phyloP scores from a whole-genome alignment of 768 basidiomycete species.

The Suillus clintonianus region DNA sequence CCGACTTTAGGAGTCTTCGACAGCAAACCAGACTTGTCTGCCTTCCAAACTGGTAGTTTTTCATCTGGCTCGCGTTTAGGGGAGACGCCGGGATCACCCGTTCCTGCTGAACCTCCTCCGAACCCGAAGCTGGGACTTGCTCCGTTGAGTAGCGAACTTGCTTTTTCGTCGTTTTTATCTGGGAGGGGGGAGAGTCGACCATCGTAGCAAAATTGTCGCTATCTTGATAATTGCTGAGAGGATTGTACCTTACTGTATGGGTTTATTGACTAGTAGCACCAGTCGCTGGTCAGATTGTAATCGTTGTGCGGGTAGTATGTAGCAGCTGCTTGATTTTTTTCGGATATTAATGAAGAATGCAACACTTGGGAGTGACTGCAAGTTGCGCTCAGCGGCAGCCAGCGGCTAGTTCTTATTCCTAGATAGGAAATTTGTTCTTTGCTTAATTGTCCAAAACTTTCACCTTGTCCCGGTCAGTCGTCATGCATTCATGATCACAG shows the following conservation, averaged over 20 bases:
- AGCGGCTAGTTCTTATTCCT: background rate
- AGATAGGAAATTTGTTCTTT: background rate
- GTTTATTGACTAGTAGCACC: background rate
- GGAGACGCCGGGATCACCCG: slow-evolving; percentile 7
- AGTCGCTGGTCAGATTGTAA: background rate
- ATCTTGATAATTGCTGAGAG: background rate
- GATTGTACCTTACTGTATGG: slow-evolving; percentile 1
- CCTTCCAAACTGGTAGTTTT: slow-evolving; percentile 30
- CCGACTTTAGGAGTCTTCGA: slow-evolving; percentile 33
- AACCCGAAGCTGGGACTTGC: slow-evolving; percentile 40
- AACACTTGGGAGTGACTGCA: background rate
- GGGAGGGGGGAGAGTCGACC: slow-evolving; percentile 16
- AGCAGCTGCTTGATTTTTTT: slow-evolving; percentile 2
- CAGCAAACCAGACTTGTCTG: slow-evolving; percentile 35
- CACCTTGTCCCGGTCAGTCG: no score
- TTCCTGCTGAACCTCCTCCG: slow-evolving; percentile 26
- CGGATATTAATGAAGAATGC: background rate
- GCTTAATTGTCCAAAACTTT: background rate
- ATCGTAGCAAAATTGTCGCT: background rate
- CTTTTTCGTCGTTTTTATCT: slow-evolving; percentile 25
- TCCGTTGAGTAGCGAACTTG: slow-evolving; percentile 38
- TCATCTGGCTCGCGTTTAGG: slow-evolving; percentile 13
- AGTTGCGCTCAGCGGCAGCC: no score
- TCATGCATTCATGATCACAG: no score
- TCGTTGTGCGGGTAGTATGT: background rate